Evolutionary conservation across 2,329 filamentous ascomycete genomes (phyloP).

Genomic region (Pleurostoma richardsiae): DNA sequence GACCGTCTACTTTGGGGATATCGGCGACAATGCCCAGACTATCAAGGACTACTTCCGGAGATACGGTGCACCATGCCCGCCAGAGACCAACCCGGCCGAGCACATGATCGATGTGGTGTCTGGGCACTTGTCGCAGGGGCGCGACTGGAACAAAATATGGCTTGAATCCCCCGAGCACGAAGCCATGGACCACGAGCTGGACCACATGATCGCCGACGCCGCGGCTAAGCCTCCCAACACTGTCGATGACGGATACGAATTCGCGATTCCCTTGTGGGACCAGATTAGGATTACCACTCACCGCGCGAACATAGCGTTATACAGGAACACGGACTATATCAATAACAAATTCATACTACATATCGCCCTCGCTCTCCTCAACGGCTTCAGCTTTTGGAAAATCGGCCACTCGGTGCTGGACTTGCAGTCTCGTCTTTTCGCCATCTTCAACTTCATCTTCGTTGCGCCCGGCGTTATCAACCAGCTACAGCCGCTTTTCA

Average conservation of each 20-base stretch:
- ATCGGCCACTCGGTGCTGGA: slow-evolving; percentile 45
- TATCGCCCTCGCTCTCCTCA: slow-evolving; percentile 30
- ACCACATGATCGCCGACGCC: slow-evolving; percentile 27
- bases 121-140: slow-evolving; percentile 41
- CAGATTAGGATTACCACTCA: slow-evolving; percentile 61
- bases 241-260: slow-evolving; percentile 23
- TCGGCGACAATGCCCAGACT: slow-evolving; percentile 42
- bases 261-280: slow-evolving; percentile 60
- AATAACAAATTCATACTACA: slow-evolving; percentile 47
- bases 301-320: slow-evolving; percentile 59
- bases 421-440: slow-evolving; percentile 51
- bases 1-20: slow-evolving; percentile 52
- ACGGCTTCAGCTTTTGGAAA: slow-evolving; percentile 58
- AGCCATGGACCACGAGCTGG: slow-evolving; percentile 22
- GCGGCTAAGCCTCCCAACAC: not conserved
- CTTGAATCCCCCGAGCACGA: slow-evolving; percentile 22
- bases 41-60: slow-evolving; percentile 60
- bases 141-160: slow-evolving; percentile 63
- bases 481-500: slow-evolving; percentile 55
- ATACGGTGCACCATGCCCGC: slow-evolving; percentile 56
- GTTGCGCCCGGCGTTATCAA: slow-evolving; percentile 53
- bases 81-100: slow-evolving; percentile 66
- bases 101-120: slow-evolving; percentile 65
- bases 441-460: slow-evolving; percentile 60
- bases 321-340: slow-evolving; percentile 61